Percentiles rank a stretch among this genome's conserved stretches.
Conservation (phyloP, 805 yeast genomes). For the Pichia cabralensis region DNA sequence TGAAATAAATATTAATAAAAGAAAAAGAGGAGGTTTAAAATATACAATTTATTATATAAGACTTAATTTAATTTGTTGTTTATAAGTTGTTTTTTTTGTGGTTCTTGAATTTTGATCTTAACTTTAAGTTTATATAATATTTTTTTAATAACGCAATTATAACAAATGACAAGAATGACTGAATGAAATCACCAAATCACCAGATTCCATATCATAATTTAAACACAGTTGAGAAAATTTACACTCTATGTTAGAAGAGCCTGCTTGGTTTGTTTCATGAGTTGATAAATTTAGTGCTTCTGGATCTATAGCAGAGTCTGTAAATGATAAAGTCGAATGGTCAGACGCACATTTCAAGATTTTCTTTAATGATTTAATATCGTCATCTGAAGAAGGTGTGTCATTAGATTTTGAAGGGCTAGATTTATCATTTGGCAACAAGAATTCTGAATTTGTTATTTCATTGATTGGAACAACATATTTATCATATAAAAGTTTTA, state of each 20-base stretch:
- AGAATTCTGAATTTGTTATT: conserved; percentile 23
- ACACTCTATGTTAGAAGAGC: conserved; percentile 13
- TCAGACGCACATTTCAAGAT: conserved; percentile 15
- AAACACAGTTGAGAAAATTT: conserved; percentile 19
- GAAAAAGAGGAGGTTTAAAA: too few relatives aligned
- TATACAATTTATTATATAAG: too few relatives aligned
- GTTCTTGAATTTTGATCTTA: too few relatives aligned
- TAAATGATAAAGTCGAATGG: conserved; percentile 10
- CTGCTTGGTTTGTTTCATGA: conserved; percentile 6
- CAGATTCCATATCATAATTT: conserved; percentile 19
- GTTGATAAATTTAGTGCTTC: conserved; percentile 13
- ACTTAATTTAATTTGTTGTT: too few relatives aligned
- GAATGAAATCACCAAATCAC: conserved; percentile 21
- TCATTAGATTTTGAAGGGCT: conserved; percentile 2
- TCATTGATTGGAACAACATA: conserved; percentile 22
- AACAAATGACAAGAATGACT: conserved; percentile 22
- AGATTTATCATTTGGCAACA: conserved; percentile 11
- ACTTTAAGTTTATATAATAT: too few relatives aligned
- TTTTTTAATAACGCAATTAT: not conserved
- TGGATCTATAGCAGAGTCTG: conserved; percentile 16
- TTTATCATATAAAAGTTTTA: conserved; percentile 20
- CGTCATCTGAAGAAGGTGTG: too few relatives aligned
- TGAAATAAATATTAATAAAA: too few relatives aligned
- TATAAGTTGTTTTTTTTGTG: too few relatives aligned
- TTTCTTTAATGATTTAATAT: conserved; percentile 9